A percentile compares a stretch with the other conserved stretches of the same genome.
These are phyloP conservation scores for Didymella sp. DNA, from an alignment of 2,329 filamentous ascomycete genomes.

Conservation along the genomic window DNA sequence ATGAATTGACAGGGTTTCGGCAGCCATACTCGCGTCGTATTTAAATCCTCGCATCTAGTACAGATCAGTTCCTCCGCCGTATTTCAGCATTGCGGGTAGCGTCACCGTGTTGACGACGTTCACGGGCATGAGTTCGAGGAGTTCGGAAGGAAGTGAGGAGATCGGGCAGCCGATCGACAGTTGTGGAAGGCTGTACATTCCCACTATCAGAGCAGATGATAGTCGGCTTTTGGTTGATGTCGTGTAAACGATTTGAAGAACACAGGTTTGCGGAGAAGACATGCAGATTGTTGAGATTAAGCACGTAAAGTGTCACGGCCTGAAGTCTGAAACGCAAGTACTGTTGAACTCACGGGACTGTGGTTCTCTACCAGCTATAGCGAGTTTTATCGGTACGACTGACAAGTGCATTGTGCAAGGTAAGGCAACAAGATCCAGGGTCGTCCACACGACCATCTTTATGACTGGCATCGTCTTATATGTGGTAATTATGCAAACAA, in stretches of 20 bases:
- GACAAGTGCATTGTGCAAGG: neutral
- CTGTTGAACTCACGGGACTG: neutral
- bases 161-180: neutral
- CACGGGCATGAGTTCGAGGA: neutral
- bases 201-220: neutral
- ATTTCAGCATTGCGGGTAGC: neutral
- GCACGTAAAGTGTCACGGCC: too few relatives aligned
- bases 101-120: too few relatives aligned
- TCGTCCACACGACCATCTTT: neutral
- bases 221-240: neutral
- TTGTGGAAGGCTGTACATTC: neutral
- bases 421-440: neutral
- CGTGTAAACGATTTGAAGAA: neutral
- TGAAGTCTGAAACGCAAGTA: neutral
- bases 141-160: too few relatives aligned
- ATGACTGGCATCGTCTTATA: neutral
- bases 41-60: too few relatives aligned
- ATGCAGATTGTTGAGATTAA: too few relatives aligned
- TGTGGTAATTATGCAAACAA: neutral
- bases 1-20: too few relatives aligned
- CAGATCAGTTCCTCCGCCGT: too few relatives aligned
- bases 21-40: too few relatives aligned
- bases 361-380: too few relatives aligned
- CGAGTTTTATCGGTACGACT: too few relatives aligned
- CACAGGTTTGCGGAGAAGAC: neutral